Conservation (phyloP, 2,329 filamentous ascomycete genomes). For the Talaromyces pinophilus region DNA sequence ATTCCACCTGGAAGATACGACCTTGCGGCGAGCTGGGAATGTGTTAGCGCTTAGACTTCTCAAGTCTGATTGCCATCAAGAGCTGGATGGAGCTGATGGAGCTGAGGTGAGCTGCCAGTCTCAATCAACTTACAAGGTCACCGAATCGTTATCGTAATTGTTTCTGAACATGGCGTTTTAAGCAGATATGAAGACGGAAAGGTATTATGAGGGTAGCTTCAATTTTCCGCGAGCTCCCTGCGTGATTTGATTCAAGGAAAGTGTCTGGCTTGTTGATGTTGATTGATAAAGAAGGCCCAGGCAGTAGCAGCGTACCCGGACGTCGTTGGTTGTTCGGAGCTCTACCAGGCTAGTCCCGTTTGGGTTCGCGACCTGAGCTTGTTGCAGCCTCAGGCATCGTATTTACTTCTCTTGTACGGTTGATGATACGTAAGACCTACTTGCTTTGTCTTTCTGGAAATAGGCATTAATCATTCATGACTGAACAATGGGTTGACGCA, state of each 20-base stretch:
- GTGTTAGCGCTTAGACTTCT: background rate
- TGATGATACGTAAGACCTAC: background rate
- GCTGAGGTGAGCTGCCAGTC: conserved; percentile 4
- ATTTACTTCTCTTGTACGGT: background rate
- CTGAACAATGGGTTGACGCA: background rate
- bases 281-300: conserved; percentile 8
- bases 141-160: conserved; percentile 99
- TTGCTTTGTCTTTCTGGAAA: background rate
- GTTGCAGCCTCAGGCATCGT: conserved; percentile 6
- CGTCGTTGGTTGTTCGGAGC: conserved; percentile 13
- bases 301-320: background rate
- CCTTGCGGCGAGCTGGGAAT: conserved; percentile 85
- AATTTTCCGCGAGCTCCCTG: background rate
- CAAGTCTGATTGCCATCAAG: background rate
- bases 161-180: conserved; percentile 84
- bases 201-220: background rate
- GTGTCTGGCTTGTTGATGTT: background rate
- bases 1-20: conserved; percentile 99
- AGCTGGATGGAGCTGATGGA: conserved; percentile 7
- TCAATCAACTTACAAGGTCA: conserved; percentile 78
- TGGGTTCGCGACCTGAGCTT: background rate
- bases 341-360: conserved; percentile 3
- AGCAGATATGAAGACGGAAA: background rate
- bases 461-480: background rate
- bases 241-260: background rate